A percentile compares a stretch with the other conserved stretches of the same genome.
phyloP scores from a whole-genome alignment of 1,139 yeast species.

The Diutina mesorugosa region DNA sequence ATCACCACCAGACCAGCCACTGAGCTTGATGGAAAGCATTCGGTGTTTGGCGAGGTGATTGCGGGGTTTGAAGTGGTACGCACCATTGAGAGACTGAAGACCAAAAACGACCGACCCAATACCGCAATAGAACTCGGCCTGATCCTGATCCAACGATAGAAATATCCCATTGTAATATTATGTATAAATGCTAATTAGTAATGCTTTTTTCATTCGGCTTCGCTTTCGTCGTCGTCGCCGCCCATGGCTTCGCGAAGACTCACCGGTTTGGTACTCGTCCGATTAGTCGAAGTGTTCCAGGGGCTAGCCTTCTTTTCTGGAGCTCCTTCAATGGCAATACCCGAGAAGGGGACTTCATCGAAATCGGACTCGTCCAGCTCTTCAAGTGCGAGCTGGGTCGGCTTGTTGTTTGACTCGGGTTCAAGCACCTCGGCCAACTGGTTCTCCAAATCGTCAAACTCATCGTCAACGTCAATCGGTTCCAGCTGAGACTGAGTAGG shows the following conservation, averaged over 20 bases:
- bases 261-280: not conserved
- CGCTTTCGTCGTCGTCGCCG: not conserved
- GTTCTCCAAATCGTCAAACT: not conserved
- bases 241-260: not conserved
- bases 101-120: not conserved
- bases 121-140: not conserved
- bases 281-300: not conserved
- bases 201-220: not conserved
- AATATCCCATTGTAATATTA: too few relatives aligned
- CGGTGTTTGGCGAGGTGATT: conserved; percentile 44
- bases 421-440: not conserved
- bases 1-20: conserved; percentile 15
- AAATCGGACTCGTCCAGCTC: not conserved
- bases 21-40: conserved; percentile 39
- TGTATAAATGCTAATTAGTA: not conserved
- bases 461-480: not conserved
- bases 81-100: not conserved
- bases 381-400: not conserved
- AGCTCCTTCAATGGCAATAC: not conserved
- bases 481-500: not conserved
- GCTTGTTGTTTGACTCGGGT: too few relatives aligned
- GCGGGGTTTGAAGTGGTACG: conserved; percentile 14
- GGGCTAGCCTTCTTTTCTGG: not conserved
- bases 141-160: not conserved
- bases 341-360: not conserved